phyloP scores from a whole-genome alignment of 495 filamentous ascomycete genomes.

The Hypoxylon crocopeplum region DNA sequence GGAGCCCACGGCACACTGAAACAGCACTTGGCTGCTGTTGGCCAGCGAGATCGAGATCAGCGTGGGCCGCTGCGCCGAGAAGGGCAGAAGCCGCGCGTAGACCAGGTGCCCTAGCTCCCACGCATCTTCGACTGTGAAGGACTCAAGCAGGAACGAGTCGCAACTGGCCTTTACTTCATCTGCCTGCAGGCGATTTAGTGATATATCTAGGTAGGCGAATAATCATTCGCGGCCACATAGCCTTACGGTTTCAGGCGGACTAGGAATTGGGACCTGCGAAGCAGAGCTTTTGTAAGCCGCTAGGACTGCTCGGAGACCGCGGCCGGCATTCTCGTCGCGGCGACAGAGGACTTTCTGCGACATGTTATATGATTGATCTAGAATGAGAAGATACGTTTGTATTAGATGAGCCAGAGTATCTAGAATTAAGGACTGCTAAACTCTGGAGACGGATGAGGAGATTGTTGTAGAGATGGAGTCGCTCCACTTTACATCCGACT shows the following conservation, averaged over 20 bases:
- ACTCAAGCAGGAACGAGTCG: constrained; percentile 59
- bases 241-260: constrained; percentile 41
- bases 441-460: too few relatives aligned
- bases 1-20: constrained; percentile 53
- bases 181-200: constrained; percentile 42
- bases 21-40: constrained; percentile 59
- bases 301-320: constrained; percentile 28
- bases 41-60: constrained; percentile 71
- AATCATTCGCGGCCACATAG: too few relatives aligned
- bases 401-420: too few relatives aligned
- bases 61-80: constrained; percentile 56
- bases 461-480: too few relatives aligned
- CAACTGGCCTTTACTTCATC: constrained; percentile 59
- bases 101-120: constrained; percentile 70
- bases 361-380: constrained; percentile 10
- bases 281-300: neutral
- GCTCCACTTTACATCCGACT: too few relatives aligned
- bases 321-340: constrained; percentile 21
- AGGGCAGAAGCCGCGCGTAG: constrained; percentile 63
- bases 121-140: constrained; percentile 71
- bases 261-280: constrained; percentile 32
- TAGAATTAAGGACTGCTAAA: too few relatives aligned
- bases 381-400: too few relatives aligned
- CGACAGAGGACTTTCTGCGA: constrained; percentile 22
- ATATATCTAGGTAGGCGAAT: too few relatives aligned